Evolutionary conservation across 2,329 filamentous ascomycete genomes (phyloP), one percentile per base, ranked within the genome.

Genomic region (Penicillium sp.): DNA sequence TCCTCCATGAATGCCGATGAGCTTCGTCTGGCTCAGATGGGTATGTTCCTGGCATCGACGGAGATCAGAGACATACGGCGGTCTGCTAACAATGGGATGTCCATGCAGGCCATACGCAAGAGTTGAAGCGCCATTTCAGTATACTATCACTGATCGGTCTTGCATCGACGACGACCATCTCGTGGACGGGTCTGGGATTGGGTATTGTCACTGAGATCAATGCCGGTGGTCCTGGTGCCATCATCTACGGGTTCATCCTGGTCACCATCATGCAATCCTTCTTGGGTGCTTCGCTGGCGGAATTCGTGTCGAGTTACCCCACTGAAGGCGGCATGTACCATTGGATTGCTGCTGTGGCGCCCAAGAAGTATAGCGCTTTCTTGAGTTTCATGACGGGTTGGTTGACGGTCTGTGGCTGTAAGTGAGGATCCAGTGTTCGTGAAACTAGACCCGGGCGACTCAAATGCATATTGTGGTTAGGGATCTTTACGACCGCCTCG

Each of bases 241-340:
- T 48, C 7, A 56, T 56, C 28, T 56, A 56, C 19, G 53, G 53
- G 4, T 56, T 56, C 26, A 79, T 82, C 55, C 73, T 83, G 3
- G 79, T 82, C 19, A 78, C 79, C 0, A 73, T 82, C 37, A 74
- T 83, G 38, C 80, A 82, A 49, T 79, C 74, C 40, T 82, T 82
- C 59, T 68, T 82, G 33, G 80, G 75, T 33, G 76, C 78, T 4
- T 81, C 80, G 0, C 69, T 82, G 22, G 78, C 79, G 8, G 81
- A 83, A 63, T 78, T 83, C 56, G 80, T 82, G 8, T 82, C 79
- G 3, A 78, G 78, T 2, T 82, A 82, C 59, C 81, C 81, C 4
- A 81, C 79, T 10, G 78, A 79, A 55, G 81, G 81, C 25, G 81
- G 81, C 46, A 81, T 82, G 79, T 83, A 83, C 58, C 81, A 82